Conservation (phyloP, 257 asterid species). For the Solanum tarapatanum region DNA sequence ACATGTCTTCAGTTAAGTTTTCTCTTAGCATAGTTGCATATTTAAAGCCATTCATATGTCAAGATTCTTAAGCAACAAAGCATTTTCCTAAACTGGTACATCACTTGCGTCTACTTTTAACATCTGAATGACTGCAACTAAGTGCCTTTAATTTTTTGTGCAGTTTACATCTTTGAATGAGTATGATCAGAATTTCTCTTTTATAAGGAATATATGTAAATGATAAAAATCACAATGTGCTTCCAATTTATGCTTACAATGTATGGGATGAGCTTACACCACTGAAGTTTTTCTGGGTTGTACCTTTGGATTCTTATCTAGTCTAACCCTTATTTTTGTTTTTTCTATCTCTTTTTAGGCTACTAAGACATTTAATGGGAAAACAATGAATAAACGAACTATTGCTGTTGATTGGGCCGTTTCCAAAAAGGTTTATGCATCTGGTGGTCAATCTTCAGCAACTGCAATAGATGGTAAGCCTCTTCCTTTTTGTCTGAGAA, state of each 20-base stretch:
- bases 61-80: not conserved
- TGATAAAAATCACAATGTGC: not conserved
- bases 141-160: constrained; percentile 1
- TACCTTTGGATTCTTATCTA: not conserved
- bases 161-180: not conserved
- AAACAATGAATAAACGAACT: constrained; percentile 53
- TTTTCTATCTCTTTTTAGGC: constrained; percentile 36
- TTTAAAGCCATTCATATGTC: not conserved
- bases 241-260: not conserved
- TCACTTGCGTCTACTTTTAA: not conserved
- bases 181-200: not conserved
- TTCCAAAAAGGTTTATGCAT: constrained; percentile 55
- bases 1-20: not conserved
- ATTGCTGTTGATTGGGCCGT: constrained; percentile 98
- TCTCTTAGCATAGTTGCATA: not conserved
- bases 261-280: not conserved
- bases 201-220: not conserved
- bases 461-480: constrained; percentile 42
- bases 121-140: not conserved
- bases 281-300: not conserved
- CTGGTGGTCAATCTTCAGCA: constrained; percentile 39
- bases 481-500: constrained; percentile 6
- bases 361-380: constrained; percentile 68
- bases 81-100: not conserved
- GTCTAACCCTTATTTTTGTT: not conserved